phyloP scores from a whole-genome alignment of 2,329 filamentous ascomycete genomes.

The Fusarium sacchari region DNA sequence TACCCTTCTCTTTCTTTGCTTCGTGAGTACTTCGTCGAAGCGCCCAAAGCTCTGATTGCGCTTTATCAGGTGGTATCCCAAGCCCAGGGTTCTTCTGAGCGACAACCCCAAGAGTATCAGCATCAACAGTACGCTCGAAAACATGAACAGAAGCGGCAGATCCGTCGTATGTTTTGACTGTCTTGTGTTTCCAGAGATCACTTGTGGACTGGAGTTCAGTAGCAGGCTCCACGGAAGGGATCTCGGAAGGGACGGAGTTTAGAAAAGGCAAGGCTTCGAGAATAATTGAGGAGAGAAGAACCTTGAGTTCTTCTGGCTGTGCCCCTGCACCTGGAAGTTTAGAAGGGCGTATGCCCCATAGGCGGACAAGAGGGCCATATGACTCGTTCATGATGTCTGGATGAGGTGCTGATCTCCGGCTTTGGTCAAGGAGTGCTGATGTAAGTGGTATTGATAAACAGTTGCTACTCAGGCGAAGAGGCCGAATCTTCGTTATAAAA shows the following conservation, averaged over 20 bases:
- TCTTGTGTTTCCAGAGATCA: constrained; percentile 61
- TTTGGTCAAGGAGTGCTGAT: neutral
- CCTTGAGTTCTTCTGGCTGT: constrained; percentile 55
- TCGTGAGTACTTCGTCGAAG: constrained; percentile 71
- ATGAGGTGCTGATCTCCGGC: neutral
- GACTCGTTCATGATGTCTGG: constrained; percentile 34
- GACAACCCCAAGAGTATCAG: constrained; percentile 54
- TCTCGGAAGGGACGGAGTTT: constrained; percentile 59
- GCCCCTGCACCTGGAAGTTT: constrained; percentile 58
- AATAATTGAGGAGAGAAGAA: constrained; percentile 64
- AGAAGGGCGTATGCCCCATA: constrained; percentile 60
- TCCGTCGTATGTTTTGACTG: constrained; percentile 59
- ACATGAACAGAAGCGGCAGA: constrained; percentile 63
- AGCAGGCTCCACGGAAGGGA: constrained; percentile 28
- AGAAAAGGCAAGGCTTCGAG: constrained; percentile 70
- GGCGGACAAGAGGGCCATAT: constrained; percentile 61
- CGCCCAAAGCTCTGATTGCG: constrained; percentile 67
- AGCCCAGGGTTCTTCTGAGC: constrained; percentile 48
- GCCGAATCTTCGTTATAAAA: neutral
- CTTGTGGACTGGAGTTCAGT: constrained; percentile 17
- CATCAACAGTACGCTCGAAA: constrained; percentile 60
- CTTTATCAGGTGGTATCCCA: constrained; percentile 28
- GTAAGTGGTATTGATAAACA: neutral
- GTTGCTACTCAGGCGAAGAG: neutral
- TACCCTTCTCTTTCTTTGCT: constrained; percentile 59